Percentiles rank a stretch among this genome's conserved stretches.
Evolutionary conservation across 2,329 filamentous ascomycete genomes (phyloP).

Genomic region (Aspergillus puulaauensis): DNA sequence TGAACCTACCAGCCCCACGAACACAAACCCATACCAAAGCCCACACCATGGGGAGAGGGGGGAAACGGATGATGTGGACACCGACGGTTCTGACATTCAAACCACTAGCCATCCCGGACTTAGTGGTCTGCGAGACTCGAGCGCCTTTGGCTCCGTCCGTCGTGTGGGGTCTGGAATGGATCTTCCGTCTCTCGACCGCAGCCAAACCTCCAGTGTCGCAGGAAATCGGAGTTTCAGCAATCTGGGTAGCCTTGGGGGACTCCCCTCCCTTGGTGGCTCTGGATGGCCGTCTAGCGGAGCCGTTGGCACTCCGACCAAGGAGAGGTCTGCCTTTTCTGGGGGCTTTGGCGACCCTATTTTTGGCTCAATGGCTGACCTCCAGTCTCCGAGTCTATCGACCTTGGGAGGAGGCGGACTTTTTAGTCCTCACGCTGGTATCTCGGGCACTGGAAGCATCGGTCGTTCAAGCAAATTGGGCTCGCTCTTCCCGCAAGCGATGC

Average conservation of each 20-base stretch:
- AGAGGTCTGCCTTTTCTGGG: slow-evolving; percentile 51
- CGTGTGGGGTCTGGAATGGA: slow-evolving; percentile 57
- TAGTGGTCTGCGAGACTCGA: slow-evolving; percentile 53
- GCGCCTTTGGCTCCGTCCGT: slow-evolving; percentile 56
- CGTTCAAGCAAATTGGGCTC: slow-evolving; percentile 81
- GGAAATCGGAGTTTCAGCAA: slow-evolving; percentile 68
- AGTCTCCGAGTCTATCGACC: slow-evolving; percentile 47
- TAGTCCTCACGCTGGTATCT: slow-evolving; percentile 56
- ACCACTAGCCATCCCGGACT: slow-evolving; percentile 53
- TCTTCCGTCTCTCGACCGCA: slow-evolving; percentile 70
- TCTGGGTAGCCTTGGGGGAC: slow-evolving; percentile 51
- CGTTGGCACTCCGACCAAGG: slow-evolving; percentile 70
- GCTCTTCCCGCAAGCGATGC: slow-evolving; percentile 84
- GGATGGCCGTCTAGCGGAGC: slow-evolving; percentile 60
- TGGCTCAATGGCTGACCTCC: slow-evolving; percentile 72
- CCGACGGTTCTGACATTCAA: slow-evolving; percentile 55
- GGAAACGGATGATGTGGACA: slow-evolving; percentile 62
- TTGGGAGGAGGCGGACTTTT: slow-evolving; percentile 57
- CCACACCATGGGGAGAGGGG: slow-evolving; percentile 69
- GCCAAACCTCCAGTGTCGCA: slow-evolving; percentile 86
- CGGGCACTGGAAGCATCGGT: slow-evolving; percentile 65
- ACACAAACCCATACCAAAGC: slow-evolving; percentile 95
- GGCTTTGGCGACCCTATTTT: slow-evolving; percentile 66
- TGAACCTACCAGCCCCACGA: slow-evolving; percentile 82
- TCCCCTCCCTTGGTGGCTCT: slow-evolving; percentile 55